Evolutionary conservation across 805 yeast genomes (phyloP).

Genomic region (Schwanniomyces polymorphus): DNA sequence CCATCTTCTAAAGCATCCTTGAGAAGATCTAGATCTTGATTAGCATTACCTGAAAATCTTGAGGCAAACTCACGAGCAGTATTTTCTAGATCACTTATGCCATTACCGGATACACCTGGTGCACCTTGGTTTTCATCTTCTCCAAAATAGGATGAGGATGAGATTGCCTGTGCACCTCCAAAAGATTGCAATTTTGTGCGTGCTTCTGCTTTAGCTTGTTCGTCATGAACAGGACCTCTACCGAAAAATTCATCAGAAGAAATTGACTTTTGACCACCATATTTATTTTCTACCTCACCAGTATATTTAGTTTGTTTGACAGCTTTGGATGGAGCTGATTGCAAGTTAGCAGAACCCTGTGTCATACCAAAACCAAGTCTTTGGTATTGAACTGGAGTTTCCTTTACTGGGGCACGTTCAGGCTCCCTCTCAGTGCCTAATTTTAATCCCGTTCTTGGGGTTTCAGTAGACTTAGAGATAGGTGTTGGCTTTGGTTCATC

Average conservation of each 20-base stretch:
- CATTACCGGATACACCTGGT: slow-evolving; percentile 25
- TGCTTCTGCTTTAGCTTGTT: slow-evolving; percentile 77
- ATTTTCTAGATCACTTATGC: slow-evolving; percentile 50
- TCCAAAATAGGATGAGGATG: slow-evolving; percentile 91
- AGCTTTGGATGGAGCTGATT: slow-evolving; percentile 25
- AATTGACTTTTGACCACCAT: slow-evolving; percentile 88
- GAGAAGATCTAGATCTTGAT: slow-evolving; percentile 84
- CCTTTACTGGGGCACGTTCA: slow-evolving; percentile 28
- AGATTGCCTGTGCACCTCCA: slow-evolving; percentile 85
- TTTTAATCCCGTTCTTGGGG: slow-evolving; percentile 1
- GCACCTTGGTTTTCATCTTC: slow-evolving; percentile 56
- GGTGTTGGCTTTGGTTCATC: slow-evolving; percentile 6
- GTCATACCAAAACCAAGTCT: slow-evolving; percentile 91
- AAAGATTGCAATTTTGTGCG: slow-evolving; percentile 75
- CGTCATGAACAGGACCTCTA: slow-evolving; percentile 75
- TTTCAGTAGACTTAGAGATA: not conserved
- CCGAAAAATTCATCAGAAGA: slow-evolving; percentile 96
- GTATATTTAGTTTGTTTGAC: slow-evolving; percentile 64
- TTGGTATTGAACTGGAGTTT: slow-evolving; percentile 69
- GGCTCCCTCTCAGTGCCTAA: slow-evolving; percentile 7
- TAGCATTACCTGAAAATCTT: slow-evolving; percentile 71
- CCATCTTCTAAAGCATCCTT: slow-evolving; percentile 94
- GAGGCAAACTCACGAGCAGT: slow-evolving; percentile 64
- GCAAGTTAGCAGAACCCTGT: slow-evolving; percentile 53
- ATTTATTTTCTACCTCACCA: slow-evolving; percentile 74